These are phyloP conservation scores for Chlorella sp. DNA, from an alignment of 139 green algal genomes.

Conservation along the genomic window DNA sequence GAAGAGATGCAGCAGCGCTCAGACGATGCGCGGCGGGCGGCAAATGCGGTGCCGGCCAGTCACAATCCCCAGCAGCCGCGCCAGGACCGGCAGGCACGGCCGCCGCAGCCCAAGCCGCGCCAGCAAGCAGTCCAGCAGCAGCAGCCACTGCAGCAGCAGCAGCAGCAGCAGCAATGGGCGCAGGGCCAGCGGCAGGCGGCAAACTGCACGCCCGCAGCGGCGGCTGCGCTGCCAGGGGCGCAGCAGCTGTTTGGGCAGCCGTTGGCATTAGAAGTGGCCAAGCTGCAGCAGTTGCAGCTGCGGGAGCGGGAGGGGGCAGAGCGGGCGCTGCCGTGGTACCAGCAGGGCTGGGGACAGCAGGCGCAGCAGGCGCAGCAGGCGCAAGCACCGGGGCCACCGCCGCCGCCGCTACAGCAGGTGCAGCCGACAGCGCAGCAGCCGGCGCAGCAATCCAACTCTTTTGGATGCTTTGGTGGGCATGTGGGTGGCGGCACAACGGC, in stretches of 20 bases:
- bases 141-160: background rate
- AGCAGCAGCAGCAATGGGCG: conserved; percentile 3
- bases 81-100: background rate
- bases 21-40: background rate
- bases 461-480: no score
- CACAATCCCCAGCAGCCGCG: background rate
- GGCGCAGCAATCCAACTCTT: background rate
- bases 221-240: background rate
- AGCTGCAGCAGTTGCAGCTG: background rate
- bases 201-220: no score
- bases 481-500: background rate
- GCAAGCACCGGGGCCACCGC: background rate
- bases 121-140: background rate
- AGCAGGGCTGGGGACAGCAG: conserved; percentile 19
- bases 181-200: background rate
- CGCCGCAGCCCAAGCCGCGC: background rate
- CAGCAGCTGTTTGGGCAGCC: background rate
- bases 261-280: background rate
- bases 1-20: conserved; percentile 10
- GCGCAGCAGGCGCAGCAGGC: background rate
- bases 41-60: background rate
- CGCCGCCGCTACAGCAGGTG: background rate
- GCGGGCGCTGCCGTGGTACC: conserved; percentile 16
- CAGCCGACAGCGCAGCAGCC: background rate
- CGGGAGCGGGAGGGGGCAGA: background rate